phyloP scores from a whole-genome alignment of 164 flowering plant species.

The Piper betle region DNA sequence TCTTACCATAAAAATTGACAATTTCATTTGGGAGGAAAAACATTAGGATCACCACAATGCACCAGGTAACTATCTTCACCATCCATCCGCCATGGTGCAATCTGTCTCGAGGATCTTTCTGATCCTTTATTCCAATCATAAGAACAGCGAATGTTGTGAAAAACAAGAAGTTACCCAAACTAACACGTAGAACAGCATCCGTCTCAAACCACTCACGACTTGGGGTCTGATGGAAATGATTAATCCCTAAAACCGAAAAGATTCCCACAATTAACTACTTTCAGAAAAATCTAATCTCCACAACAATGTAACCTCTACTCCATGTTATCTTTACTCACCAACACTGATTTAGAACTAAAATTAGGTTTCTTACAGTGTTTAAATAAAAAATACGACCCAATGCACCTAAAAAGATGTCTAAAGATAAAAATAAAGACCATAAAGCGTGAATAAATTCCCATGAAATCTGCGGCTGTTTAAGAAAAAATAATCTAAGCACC shows the following conservation, averaged over 20 bases:
- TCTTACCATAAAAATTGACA: conserved; percentile 77
- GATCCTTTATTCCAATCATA: conserved; percentile 89
- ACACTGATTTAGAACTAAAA: neutral
- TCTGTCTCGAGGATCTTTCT: conserved; percentile 85
- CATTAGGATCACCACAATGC: conserved; percentile 64
- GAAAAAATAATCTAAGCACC: no score
- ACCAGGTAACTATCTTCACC: conserved; percentile 83
- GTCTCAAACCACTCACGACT: conserved; percentile 92
- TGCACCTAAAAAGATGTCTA: no score
- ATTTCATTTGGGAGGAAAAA: conserved; percentile 90
- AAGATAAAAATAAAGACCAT: no score
- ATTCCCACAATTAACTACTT: neutral
- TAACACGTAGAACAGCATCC: conserved; percentile 97
- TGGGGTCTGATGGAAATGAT: conserved; percentile 78
- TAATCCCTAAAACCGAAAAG: conserved; percentile 61
- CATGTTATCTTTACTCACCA: neutral
- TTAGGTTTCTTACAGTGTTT: no score
- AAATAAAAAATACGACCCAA: no score
- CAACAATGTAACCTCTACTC: neutral
- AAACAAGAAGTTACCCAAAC: conserved; percentile 92
- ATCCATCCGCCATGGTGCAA: conserved; percentile 99
- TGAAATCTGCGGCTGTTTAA: no score
- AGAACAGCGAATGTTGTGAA: conserved; percentile 64
- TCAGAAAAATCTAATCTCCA: neutral
- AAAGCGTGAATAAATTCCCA: no score